phyloP scores from a whole-genome alignment of 2,329 filamentous ascomycete genomes.

The Colletotrichum liaoningense region DNA sequence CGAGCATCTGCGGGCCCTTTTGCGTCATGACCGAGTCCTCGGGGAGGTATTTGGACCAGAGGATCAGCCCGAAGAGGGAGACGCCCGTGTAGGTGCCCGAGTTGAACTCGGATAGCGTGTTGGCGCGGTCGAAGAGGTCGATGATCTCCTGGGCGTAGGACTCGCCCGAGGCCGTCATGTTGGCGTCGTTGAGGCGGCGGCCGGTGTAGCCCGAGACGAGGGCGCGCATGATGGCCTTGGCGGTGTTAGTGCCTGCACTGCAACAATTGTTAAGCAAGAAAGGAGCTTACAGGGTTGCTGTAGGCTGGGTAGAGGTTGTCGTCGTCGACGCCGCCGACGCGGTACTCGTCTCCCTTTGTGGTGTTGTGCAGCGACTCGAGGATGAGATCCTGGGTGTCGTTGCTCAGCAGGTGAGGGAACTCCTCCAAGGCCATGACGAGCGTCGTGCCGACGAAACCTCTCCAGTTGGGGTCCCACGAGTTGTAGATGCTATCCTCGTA shows the following conservation, averaged over 20 bases:
- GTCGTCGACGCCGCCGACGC: slow-evolving; percentile 67
- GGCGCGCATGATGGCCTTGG: slow-evolving; percentile 67
- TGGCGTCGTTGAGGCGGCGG: slow-evolving; percentile 61
- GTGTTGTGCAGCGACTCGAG: slow-evolving; percentile 64
- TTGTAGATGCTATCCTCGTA: slow-evolving; percentile 66
- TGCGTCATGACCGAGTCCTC: slow-evolving; percentile 63
- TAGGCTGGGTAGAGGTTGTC: slow-evolving; percentile 74
- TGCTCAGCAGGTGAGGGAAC: slow-evolving; percentile 58
- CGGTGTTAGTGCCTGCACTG: neutral
- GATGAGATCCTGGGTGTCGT: slow-evolving; percentile 54
- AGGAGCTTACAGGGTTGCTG: slow-evolving; percentile 60
- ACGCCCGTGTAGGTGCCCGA: slow-evolving; percentile 73
- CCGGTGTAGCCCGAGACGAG: slow-evolving; percentile 71
- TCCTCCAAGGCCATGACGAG: slow-evolving; percentile 70
- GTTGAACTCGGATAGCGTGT: slow-evolving; percentile 73
- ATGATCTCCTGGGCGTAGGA: slow-evolving; percentile 66
- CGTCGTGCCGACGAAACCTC: slow-evolving; percentile 70
- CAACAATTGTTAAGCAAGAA: too few species aligned
- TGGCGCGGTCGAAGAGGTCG: slow-evolving; percentile 64
- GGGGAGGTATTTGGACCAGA: slow-evolving; percentile 71
- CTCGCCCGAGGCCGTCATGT: slow-evolving; percentile 70
- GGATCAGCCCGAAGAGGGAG: slow-evolving; percentile 66
- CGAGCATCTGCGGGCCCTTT: slow-evolving; percentile 63
- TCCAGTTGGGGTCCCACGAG: slow-evolving; percentile 74
- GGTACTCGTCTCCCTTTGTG: slow-evolving; percentile 70